Base-by-base conservation (phyloP, 768 basidiomycete genomes). In the Suillus paluster region DNA sequence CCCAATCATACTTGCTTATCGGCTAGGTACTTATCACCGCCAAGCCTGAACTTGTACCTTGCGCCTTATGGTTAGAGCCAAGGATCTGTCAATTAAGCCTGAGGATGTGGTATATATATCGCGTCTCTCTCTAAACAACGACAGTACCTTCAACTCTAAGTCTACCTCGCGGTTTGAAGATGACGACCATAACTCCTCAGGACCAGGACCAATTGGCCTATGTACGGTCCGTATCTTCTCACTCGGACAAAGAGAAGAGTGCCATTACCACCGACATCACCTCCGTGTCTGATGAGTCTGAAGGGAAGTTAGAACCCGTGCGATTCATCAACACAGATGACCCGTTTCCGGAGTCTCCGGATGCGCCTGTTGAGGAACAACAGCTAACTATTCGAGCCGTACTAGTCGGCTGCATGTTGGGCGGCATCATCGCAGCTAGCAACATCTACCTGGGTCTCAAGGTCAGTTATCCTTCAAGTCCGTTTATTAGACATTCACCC, bases 401-500 rank as follows among this genome's bases (percentile, higher is more conserved):
- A n/a, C 59, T 83, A 42, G 79, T 82, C 44, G 81, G 83, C 60
- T 81, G 79, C 65, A 64, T 58, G 25, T 76, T 86, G 33, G 85
- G 85, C n/a, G 81, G 80, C 50, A 67, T 86, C 74, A 83, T 86
- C 33, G 82, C 83, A 49, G 84, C 84, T 21, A 85, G 84, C 54
- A 85, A 85, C 72, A 85, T 88, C 63, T 87, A 87, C 67, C 81
- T 88, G n/a, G 86, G 87, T 58, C 72, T 88, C 60, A 87, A 87
- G 73, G 57, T 58, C 23, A 38, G 57, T 33, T 19, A 12, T 15
- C 15, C 25, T 14, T 38, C 15, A n/a, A n/a, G 19, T 41, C 12
- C 44, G 8, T 15, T 14, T 7, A 58, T 25, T 17, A 25, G 39
- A 19, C 57, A 27, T 45, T 23, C 30, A 38, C n/a, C 30, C 23